A percentile compares a stretch with the other conserved stretches of the same genome.
These are phyloP conservation scores for Penicillium sp. DNA, from an alignment of 2,329 filamentous ascomycete genomes.

Conservation along the genomic window DNA sequence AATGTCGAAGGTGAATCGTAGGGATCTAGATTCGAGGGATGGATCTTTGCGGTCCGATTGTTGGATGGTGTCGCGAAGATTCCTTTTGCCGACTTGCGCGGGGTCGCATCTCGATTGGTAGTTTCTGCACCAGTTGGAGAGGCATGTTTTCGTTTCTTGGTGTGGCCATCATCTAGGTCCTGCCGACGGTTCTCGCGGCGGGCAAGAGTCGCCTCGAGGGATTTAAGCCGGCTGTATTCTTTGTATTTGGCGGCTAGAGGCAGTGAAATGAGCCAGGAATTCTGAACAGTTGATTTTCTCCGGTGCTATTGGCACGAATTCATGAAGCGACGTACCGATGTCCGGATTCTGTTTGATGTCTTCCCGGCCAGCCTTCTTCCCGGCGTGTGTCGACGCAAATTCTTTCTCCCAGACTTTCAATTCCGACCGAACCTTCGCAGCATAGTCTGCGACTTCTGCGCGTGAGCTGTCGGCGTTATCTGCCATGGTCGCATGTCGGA, in stretches of 20 bases:
- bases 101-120: conserved; percentile 24
- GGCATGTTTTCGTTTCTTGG: conserved; percentile 32
- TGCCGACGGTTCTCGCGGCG: conserved; percentile 19
- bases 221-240: conserved; percentile 41
- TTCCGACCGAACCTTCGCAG: conserved; percentile 37
- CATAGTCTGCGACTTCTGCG: conserved; percentile 24
- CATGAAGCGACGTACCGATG: conserved; percentile 36
- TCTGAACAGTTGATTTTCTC: too few species aligned
- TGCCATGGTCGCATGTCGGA: conserved; percentile 23
- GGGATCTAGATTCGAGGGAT: conserved; percentile 40
- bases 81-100: conserved; percentile 32
- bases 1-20: conserved; percentile 42
- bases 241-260: conserved; percentile 45
- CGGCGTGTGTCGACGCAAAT: conserved; percentile 40
- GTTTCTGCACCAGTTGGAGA: conserved; percentile 26
- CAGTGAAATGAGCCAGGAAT: not conserved
- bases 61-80: conserved; percentile 32
- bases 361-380: conserved; percentile 41
- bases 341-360: conserved; percentile 45
- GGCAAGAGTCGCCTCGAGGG: conserved; percentile 26
- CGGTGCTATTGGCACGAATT: too few species aligned
- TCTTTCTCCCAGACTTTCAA: conserved; percentile 46
- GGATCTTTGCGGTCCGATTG: conserved; percentile 18
- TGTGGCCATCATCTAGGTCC: conserved; percentile 13
- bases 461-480: conserved; percentile 18